These are phyloP conservation scores for Lactarius sp. DNA, from an alignment of 768 basidiomycete genomes.

Conservation along the genomic window DNA sequence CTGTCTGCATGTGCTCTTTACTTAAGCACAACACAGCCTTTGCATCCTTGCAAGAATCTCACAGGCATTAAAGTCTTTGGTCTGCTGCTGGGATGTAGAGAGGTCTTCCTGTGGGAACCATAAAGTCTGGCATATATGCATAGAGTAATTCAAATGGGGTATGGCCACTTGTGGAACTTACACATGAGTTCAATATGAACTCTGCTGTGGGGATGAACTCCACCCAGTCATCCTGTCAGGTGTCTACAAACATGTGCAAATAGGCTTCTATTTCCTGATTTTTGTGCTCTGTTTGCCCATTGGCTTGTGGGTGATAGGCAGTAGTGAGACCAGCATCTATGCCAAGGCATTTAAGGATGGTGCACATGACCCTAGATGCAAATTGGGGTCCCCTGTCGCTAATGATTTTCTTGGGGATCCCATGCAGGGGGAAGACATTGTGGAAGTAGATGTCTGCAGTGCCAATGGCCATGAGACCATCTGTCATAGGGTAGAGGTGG, in stretches of 20 bases:
- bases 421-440: conserved; percentile 18
- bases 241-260: conserved; percentile 28
- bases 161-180: not conserved
- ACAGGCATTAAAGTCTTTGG: too few relatives aligned
- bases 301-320: conserved; percentile 20
- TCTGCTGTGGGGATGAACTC: conserved; percentile 29
- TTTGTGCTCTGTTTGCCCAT: conserved; percentile 34
- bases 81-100: too few relatives aligned
- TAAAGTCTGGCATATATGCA: not conserved
- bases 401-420: conserved; percentile 14
- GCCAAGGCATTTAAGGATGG: conserved; percentile 20
- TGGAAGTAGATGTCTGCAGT: conserved; percentile 21
- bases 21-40: too few relatives aligned
- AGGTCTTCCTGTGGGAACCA: conserved; percentile 3
- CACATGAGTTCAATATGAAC: conserved; percentile 19
- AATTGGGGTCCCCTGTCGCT: conserved; percentile 23
- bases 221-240: conserved; percentile 31
- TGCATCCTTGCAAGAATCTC: too few relatives aligned
- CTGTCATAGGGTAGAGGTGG: conserved; percentile 28
- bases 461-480: conserved; percentile 23
- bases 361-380: conserved; percentile 6
- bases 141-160: not conserved
- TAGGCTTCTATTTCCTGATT: conserved; percentile 34
- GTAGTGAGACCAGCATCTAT: conserved; percentile 28
- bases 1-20: too few relatives aligned